Base-by-base conservation (phyloP, 2,329 filamentous ascomycete species). In the Penicillium sp. region DNA sequence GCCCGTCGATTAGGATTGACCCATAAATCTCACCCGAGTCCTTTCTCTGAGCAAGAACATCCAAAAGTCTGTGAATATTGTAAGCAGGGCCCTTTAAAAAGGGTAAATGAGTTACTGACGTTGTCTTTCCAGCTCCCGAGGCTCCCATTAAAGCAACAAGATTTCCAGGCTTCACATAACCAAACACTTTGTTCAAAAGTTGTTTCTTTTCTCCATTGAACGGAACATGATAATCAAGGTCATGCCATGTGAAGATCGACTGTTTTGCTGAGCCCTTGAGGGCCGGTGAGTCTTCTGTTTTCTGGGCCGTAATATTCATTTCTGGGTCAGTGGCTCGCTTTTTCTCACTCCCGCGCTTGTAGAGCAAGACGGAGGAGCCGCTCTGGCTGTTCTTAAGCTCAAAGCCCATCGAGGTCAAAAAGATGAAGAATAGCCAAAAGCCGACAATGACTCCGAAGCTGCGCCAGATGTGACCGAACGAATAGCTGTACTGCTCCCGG, bases 121-220 rank as follows among this genome's bases (percentile, higher is more conserved):
- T 82, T 15, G 80, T 82, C 60, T 82, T 82, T 42, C 80, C 80
- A 0, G 93, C 93, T 57, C 93, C 92, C 6, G 90, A 92, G 2
- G 91, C 90, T 50, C 91, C 91, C 91, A 93, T 93, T 1, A 94
- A 81, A 1, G 91, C 90, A 0, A 90, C 92, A 17, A 93, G 81
- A 71, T 88, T 86, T 15, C 91, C 91, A 0, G 91, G 90, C 65
- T 89, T 87, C 53, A 92, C 90, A 65, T 87, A 93, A 2, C 88
- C 92, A 68, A 86, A 84, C 0, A 90, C 84, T 50, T 89, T 82
- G 64, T 87, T 80, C 13, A 89, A 76, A 9, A 89, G 72, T 4
- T 80, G 77, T 54, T 81, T 75, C 65, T 82, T 73, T 50, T 81
- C 75, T 1, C 77, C 75, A 4, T 82, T 77, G 53, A 78, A 80